These are phyloP conservation scores for Lecanicillium sp. DNA, from an alignment of 2,329 filamentous ascomycete species.

Conservation along the genomic window DNA sequence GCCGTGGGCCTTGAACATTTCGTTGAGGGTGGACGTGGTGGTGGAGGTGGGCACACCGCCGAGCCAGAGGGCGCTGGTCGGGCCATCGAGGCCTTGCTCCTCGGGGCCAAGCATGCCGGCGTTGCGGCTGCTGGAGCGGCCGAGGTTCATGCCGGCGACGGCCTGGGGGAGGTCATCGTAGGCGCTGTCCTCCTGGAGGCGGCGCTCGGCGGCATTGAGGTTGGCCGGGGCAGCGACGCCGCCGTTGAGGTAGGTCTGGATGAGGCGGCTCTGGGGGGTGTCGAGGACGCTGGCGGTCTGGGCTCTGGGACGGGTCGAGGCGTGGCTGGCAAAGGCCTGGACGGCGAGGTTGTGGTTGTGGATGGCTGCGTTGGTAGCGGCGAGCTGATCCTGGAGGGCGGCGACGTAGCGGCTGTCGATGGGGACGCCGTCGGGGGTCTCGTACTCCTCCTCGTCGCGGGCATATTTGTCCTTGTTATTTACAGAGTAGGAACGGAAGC, in stretches of 20 bases:
- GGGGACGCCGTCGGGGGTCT: slow-evolving; percentile 40
- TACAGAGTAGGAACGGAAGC: slow-evolving; percentile 95
- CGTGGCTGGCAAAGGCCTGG: slow-evolving; percentile 83
- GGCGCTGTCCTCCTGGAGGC: slow-evolving; percentile 67
- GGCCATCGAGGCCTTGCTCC: slow-evolving; percentile 76
- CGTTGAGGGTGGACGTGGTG: slow-evolving; percentile 86
- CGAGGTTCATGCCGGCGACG: slow-evolving; percentile 73
- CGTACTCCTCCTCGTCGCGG: slow-evolving; percentile 77
- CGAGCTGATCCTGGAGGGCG: slow-evolving; percentile 55
- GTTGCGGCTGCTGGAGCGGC: slow-evolving; percentile 58
- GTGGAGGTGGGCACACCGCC: slow-evolving; percentile 96
- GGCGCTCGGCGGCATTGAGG: slow-evolving; percentile 69
- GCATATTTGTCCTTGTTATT: slow-evolving; percentile 98
- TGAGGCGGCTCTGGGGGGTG: slow-evolving; percentile 58
- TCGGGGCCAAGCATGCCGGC: slow-evolving; percentile 65
- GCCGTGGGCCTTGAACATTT: slow-evolving; percentile 93
- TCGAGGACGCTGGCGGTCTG: slow-evolving; percentile 90
- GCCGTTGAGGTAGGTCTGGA: slow-evolving; percentile 71
- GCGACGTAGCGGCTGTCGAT: slow-evolving; percentile 56
- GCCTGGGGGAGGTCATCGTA: slow-evolving; percentile 77
- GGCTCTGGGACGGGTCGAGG: slow-evolving; percentile 78
- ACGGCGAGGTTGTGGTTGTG: slow-evolving; percentile 90
- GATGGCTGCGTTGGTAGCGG: slow-evolving; percentile 63
- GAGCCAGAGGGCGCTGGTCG: slow-evolving; percentile 91
- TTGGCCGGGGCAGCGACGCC: slow-evolving; percentile 64